Percentiles rank a stretch among this genome's conserved stretches.
phyloP scores from a whole-genome alignment of 305 asterid species.

The Fraxinus dipetala region DNA sequence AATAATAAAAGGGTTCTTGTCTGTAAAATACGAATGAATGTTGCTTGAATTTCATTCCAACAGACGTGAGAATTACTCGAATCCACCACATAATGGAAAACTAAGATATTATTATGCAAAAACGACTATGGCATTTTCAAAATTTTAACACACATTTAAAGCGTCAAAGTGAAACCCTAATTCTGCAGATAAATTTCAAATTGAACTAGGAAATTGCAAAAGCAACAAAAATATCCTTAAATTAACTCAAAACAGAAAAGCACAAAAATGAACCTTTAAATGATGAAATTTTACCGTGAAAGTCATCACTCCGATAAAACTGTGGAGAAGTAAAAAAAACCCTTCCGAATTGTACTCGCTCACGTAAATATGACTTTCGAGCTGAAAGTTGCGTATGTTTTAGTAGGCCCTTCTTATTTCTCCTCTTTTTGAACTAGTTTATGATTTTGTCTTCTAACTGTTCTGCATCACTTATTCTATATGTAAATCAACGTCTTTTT shows the following conservation, averaged over 20 bases:
- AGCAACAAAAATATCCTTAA: no score
- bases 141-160: background rate
- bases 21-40: no score
- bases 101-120: background rate
- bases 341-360: background rate
- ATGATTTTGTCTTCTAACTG: no score
- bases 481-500: background rate
- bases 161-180: background rate
- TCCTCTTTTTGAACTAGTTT: no score
- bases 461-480: background rate
- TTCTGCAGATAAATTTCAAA: no score
- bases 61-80: background rate
- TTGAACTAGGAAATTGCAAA: background rate
- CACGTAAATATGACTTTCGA: no score
- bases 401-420: background rate
- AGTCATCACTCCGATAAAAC: background rate
- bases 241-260: no score
- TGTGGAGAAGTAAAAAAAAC: no score
- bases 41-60: background rate
- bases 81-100: no score
- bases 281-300: background rate
- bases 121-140: background rate
- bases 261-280: no score
- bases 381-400: background rate
- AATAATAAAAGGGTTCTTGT: background rate